A percentile compares a stretch with the other conserved stretches of the same genome.
Evolutionary conservation across 257 asterid genomes (phyloP).

Genomic region (Eustoma russellianum): DNA sequence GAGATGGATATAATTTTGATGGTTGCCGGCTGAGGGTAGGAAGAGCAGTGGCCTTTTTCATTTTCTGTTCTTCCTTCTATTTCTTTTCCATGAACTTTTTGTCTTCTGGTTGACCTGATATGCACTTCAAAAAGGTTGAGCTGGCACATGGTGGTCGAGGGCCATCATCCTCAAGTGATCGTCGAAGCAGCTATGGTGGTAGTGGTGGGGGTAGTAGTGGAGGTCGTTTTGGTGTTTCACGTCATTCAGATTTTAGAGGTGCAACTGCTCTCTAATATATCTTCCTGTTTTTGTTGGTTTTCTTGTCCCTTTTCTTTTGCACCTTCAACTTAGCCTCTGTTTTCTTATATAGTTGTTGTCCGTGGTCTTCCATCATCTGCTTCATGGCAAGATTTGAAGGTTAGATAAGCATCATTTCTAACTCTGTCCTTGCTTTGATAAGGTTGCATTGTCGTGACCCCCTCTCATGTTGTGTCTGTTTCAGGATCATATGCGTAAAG

Average conservation of each 20-base stretch:
- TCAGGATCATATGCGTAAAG: constrained; percentile 99
- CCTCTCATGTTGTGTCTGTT: constrained; percentile 9
- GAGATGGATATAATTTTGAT: constrained; percentile 96
- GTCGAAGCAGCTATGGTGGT: constrained; percentile 69
- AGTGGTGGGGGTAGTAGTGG: constrained; percentile 38
- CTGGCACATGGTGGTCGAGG: constrained; percentile 99
- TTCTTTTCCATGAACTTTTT: not conserved
- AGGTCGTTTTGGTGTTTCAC: constrained; percentile 68
- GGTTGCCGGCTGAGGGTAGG: constrained; percentile 93
- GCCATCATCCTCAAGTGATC: constrained; percentile 83
- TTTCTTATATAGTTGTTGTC: constrained; percentile 48
- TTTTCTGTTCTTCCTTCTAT: not conserved
- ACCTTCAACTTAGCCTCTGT: constrained; percentile 4
- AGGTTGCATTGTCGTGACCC: not conserved
- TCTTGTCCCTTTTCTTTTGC: constrained; percentile 1
- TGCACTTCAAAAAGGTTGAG: constrained; percentile 47
- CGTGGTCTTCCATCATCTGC: constrained; percentile 99
- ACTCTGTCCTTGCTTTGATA: too few relatives aligned
- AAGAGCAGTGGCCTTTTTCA: constrained; percentile 3
- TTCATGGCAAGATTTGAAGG: constrained; percentile 99
- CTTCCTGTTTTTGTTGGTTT: constrained; percentile 4
- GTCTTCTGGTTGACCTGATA: not conserved
- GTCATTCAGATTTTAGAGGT: constrained; percentile 97
- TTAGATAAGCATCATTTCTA: constrained; percentile 8
- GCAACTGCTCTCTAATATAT: constrained; percentile 7